Conservation (phyloP, 75 land plant species). For the Isoetes taiwanensis region DNA sequence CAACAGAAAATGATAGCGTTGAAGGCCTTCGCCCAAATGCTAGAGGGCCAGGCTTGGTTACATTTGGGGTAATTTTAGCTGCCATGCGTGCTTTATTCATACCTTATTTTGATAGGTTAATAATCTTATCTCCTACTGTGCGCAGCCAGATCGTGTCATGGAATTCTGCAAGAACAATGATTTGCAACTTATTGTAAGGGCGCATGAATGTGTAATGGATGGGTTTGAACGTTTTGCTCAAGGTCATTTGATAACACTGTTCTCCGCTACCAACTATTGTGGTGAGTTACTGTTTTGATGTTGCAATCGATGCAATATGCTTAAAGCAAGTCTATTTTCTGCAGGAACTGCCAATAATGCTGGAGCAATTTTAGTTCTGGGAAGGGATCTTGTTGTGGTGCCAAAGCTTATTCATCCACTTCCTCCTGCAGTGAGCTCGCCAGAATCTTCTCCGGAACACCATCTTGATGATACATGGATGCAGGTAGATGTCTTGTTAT, state of each 20-base stretch:
- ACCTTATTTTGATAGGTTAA: neutral
- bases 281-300: slow-evolving; percentile 4
- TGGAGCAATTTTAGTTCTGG: neutral
- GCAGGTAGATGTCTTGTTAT: no score
- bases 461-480: slow-evolving; percentile 97
- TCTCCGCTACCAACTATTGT: slow-evolving; percentile 27
- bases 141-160: slow-evolving; percentile 26
- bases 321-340: neutral
- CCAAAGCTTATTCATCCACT: slow-evolving; percentile 7
- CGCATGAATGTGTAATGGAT: slow-evolving; percentile 32
- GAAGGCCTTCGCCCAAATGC: slow-evolving; percentile 30
- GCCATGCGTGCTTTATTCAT: neutral
- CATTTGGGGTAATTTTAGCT: slow-evolving; percentile 21
- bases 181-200: slow-evolving; percentile 21
- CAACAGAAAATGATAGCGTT: slow-evolving; percentile 24
- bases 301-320: neutral
- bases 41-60: slow-evolving; percentile 25
- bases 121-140: neutral
- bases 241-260: slow-evolving; percentile 22
- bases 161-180: slow-evolving; percentile 28
- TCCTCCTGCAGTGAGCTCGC: slow-evolving; percentile 41
- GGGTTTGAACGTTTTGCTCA: slow-evolving; percentile 31
- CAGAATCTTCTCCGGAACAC: slow-evolving; percentile 85
- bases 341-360: slow-evolving; percentile 37
- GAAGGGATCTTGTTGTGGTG: slow-evolving; percentile 3